Base-by-base conservation (phyloP, 2,329 filamentous ascomycete species). In the Colletotrichum aenigma region DNA sequence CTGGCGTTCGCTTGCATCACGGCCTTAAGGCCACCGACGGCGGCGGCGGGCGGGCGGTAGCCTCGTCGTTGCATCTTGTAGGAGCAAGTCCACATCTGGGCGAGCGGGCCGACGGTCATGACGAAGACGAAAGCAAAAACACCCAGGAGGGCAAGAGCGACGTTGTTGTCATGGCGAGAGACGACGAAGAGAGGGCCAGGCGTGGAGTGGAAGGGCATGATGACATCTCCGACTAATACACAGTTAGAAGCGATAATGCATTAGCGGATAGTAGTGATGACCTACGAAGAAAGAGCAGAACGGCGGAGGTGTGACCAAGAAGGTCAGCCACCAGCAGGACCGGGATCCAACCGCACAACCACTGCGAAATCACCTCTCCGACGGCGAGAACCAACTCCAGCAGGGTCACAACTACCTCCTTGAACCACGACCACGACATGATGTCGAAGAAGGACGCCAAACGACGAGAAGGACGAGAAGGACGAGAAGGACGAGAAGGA, bases 281-380 rank as follows among this genome's bases (percentile, higher is more conserved):
- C 38, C 38, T 43, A 43, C 38, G 0, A 3, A 43, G 36, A 18
- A 38, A 38, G 4, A 4, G n/a, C 4, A 10, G 4, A 0, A 43
- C 38, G 2, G 38, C 38, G 3, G 5, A 43, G 2, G 1, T 10
- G 38, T 43, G 38, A n/a, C 8, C 38, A 0, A 43, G 16, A 16
- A 43, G 38, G 38, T 43, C 38, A 3, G 4, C 7, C 7, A 43
- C 16, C 16, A 43, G 18, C 2, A 43, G 1, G 0, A 43, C 38
- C 0, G 38, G 38, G 1, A 38, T 7, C 36, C 36, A 38, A 0
- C 3, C 2, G 7, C 34, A 36, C 1, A 36, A 1, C 6, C 6
- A 36, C 0, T 7, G 2, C 34, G 15, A 36, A 0, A 0, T 1
- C 0, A 36, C 34, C 3, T 16, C 15, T 16, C 15, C 15, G 4